Evolutionary conservation across 1,139 yeast species (phyloP).

Genomic region (Zygosaccharomyces pseudobailii): DNA sequence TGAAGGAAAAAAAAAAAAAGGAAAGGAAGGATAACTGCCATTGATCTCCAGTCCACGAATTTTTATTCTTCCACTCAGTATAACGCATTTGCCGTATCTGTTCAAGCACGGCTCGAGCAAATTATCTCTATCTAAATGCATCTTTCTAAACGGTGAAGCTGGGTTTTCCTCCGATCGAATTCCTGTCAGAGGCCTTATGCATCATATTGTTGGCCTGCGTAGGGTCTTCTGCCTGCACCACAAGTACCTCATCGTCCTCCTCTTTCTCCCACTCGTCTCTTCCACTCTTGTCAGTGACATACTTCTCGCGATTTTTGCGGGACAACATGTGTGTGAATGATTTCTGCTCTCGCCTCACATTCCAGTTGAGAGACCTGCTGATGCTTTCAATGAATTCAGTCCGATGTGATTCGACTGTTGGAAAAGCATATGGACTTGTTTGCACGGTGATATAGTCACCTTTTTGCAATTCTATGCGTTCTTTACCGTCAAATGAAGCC

Average conservation of each 20-base stretch:
- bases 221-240: constrained; percentile 11
- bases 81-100: neutral
- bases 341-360: constrained; percentile 74
- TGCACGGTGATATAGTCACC: constrained; percentile 76
- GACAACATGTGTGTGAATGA: constrained; percentile 48
- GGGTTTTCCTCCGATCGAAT: neutral
- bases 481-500: constrained; percentile 88
- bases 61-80: neutral
- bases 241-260: constrained; percentile 16
- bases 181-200: neutral
- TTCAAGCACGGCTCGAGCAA: neutral
- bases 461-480: constrained; percentile 59
- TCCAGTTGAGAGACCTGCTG: constrained; percentile 81
- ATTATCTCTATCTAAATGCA: too few relatives aligned
- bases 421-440: constrained; percentile 81
- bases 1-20: neutral
- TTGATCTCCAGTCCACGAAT: neutral
- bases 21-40: neutral
- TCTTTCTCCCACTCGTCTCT: constrained; percentile 5
- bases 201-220: constrained; percentile 5
- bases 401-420: constrained; percentile 70
- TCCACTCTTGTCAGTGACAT: constrained; percentile 16
- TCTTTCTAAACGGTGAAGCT: neutral
- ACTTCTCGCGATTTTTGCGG: constrained; percentile 29
- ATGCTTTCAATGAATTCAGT: constrained; percentile 82